A percentile compares a stretch with the other conserved stretches of the same genome.
phyloP scores from a whole-genome alignment of 805 yeast species.

The Ogataea neopini region DNA sequence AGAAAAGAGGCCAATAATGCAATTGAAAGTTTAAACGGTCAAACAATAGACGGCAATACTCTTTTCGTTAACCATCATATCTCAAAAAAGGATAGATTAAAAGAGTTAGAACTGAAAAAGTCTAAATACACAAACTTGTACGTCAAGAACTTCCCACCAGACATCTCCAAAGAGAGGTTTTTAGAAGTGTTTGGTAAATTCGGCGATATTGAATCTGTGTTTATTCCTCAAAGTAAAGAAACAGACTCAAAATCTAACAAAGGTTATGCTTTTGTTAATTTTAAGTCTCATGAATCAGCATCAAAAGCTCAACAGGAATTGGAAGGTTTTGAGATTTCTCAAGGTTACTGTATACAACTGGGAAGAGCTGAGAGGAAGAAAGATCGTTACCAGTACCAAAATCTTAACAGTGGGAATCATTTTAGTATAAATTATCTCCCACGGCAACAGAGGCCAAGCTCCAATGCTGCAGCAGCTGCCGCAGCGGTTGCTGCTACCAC shows the following conservation, averaged over 20 bases:
- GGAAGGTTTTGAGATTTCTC: slow-evolving; percentile 42
- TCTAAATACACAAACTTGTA: slow-evolving; percentile 55
- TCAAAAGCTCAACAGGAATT: slow-evolving; percentile 49
- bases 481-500: neutral
- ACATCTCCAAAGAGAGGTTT: slow-evolving; percentile 40
- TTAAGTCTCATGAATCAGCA: slow-evolving; percentile 49
- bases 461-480: slow-evolving; percentile 3
- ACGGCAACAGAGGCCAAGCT: slow-evolving; percentile 2
- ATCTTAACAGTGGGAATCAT: slow-evolving; percentile 19
- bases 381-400: slow-evolving; percentile 30
- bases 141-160: slow-evolving; percentile 49
- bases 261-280: slow-evolving; percentile 58
- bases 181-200: slow-evolving; percentile 44
- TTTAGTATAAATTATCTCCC: slow-evolving; percentile 17
- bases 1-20: slow-evolving; percentile 64
- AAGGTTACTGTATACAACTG: slow-evolving; percentile 34
- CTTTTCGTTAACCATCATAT: slow-evolving; percentile 63
- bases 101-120: slow-evolving; percentile 45
- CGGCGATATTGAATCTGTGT: slow-evolving; percentile 51
- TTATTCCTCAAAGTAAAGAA: slow-evolving; percentile 47
- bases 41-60: slow-evolving; percentile 32
- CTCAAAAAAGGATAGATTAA: slow-evolving; percentile 60
- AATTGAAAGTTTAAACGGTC: slow-evolving; percentile 42
- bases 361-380: slow-evolving; percentile 47
- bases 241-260: slow-evolving; percentile 29